Conservation (phyloP, 1,139 yeast species). For the Yamadazyma oceani region DNA sequence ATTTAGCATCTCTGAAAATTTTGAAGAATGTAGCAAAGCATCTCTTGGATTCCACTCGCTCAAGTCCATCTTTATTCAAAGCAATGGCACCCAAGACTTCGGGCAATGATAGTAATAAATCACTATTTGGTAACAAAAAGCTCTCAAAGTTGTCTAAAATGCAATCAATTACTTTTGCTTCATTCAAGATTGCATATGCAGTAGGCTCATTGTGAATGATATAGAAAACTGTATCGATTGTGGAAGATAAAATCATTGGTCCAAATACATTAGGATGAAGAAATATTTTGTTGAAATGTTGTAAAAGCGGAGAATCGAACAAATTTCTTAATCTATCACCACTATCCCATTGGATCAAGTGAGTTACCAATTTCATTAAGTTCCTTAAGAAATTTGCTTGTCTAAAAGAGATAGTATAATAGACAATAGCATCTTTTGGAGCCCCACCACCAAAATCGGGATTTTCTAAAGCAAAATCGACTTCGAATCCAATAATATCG, state of each 20-base stretch:
- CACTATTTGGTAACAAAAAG: conserved; percentile 57
- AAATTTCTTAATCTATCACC: conserved; percentile 85
- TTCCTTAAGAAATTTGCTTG: conserved; percentile 62
- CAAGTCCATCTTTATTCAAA: conserved; percentile 71
- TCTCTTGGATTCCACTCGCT: conserved; percentile 48
- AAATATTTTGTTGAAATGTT: conserved; percentile 60
- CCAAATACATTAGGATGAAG: conserved; percentile 67
- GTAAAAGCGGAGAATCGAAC: conserved; percentile 77
- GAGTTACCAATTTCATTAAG: conserved; percentile 60
- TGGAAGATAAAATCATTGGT: conserved; percentile 59
- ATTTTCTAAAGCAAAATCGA: conserved; percentile 59
- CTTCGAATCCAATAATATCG: conserved; percentile 62
- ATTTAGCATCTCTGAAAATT: conserved; percentile 46
- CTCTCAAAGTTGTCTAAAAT: conserved; percentile 56
- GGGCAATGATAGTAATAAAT: conserved; percentile 62
- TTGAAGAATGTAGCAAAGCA: conserved; percentile 52
- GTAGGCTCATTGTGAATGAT: conserved; percentile 93
- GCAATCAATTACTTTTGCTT: conserved; percentile 70
- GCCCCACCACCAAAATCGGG: conserved; percentile 55
- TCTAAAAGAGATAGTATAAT: conserved; percentile 60
- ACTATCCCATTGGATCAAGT: conserved; percentile 67
- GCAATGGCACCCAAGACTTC: conserved; percentile 84
- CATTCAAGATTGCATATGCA: conserved; percentile 76
- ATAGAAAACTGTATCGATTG: conserved; percentile 65
- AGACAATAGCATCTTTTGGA: conserved; percentile 53